A percentile compares a stretch with the other conserved stretches of the same genome.
Evolutionary conservation across 257 asterid genomes (phyloP).

Genomic region (Capsicum pubescens): DNA sequence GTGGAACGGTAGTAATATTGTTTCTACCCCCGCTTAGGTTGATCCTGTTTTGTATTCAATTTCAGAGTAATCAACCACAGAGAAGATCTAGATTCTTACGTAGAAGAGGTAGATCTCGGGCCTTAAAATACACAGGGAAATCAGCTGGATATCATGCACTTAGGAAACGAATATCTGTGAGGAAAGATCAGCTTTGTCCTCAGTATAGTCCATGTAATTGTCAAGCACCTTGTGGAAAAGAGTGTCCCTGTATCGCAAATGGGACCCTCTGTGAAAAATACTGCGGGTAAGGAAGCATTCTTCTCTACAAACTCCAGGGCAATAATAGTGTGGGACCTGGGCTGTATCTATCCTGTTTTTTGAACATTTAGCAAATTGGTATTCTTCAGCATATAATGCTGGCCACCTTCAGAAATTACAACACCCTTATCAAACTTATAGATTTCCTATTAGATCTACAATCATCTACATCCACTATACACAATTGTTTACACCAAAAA

Average conservation of each 20-base stretch:
- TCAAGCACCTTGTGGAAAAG: constrained; percentile 88
- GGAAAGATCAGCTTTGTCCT: constrained; percentile 92
- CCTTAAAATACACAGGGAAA: constrained; percentile 88
- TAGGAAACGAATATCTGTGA: constrained; percentile 85
- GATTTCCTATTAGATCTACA: too few relatives aligned
- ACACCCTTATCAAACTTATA: too few relatives aligned
- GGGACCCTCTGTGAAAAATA: constrained; percentile 96
- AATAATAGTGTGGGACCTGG: not conserved
- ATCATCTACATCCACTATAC: too few relatives aligned
- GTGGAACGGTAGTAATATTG: too few relatives aligned
- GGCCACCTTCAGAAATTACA: too few relatives aligned
- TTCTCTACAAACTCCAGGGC: not conserved
- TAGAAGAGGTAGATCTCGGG: constrained; percentile 91
- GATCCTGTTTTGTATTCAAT: not conserved
- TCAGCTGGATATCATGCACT: constrained; percentile 88
- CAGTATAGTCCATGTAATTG: constrained; percentile 97
- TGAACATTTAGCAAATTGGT: too few relatives aligned
- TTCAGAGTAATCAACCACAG: constrained; percentile 75
- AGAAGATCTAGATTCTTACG: constrained; percentile 91
- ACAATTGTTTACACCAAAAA: too few relatives aligned
- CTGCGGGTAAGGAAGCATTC: constrained; percentile 69
- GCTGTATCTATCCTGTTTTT: not conserved
- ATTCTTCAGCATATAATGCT: too few relatives aligned
- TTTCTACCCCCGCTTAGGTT: too few relatives aligned
- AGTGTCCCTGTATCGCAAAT: constrained; percentile 81